Base-by-base conservation (phyloP, 768 basidiomycete species). In the Lactarius trivialis region DNA sequence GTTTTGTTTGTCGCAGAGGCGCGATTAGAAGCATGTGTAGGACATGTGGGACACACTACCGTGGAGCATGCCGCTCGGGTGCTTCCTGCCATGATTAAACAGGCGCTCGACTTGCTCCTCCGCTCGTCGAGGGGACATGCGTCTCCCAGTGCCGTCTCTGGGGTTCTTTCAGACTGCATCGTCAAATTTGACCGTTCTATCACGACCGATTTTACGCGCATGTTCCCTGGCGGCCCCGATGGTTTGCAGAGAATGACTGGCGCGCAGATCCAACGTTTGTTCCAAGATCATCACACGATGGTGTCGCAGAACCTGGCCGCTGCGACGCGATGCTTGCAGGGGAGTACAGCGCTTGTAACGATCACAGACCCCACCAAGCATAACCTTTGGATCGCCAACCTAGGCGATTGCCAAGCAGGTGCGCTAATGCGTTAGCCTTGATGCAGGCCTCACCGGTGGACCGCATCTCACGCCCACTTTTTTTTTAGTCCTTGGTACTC, bases 401-500 rank as follows among this genome's bases (percentile, higher is more conserved):
- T 91, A 30, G 89, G 89, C 15, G 89, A 91, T 69, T 90, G 87
- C 71, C 85, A 88, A 77, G 87, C 87, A 63, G 78, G 88, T 88
- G 65, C 65, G 85, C 75, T 28, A 58, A 88, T 88, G 65, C 65
- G 85, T 75, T 28, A 58, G 54, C 37, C 37, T 30, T 55, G 49
- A 9, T 26, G 49, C 45, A 43, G 33, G 36, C 26, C 37, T 34
- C 55, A 52, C 9, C 14, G 4, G 4, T 24, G 7, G 4, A 15
- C 24, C 28, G 39, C 34, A 45, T 26, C 37, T 57, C 66, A 55
- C 56, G 60, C 36, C 33, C 39, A 28, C 37, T 61, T 48, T 51
- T 41, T n/a, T 56, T 61, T 62, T 53, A 67, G 68, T 70, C n/a
- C 68, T 71, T 79, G 88, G 79, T 79, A 7, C 80, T 77, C 70